Evolutionary conservation across 208 protist genomes (phyloP), one percentile per base, ranked within the genome.

Genomic region (Leishmania lainsoni): DNA sequence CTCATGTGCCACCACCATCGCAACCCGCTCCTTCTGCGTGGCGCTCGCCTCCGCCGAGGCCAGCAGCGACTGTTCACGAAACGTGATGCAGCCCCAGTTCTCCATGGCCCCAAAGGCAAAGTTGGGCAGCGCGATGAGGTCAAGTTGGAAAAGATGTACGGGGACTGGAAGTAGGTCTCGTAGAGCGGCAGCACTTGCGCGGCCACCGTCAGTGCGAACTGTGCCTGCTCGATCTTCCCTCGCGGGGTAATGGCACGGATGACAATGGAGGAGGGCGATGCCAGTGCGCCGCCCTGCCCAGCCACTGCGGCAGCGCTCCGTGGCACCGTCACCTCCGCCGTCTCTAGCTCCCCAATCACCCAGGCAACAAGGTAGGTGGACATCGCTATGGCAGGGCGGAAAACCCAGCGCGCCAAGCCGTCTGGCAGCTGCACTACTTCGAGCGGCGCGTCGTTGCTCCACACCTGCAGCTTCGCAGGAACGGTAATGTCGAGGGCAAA

Each of bases 101-200:
- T 99, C 99, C 98, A 99, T 99, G 39, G 98, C 99, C 29, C 99
- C 99, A 17, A 90, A 87, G 45, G 87, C 89, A 81, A 99, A 99
- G 63, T 99, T 94, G 5, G 97, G 95, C 69, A 99, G 91, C 17
- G 98, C 98, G 59, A 99, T 82, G 63, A 99, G 78, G 87, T 99
- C 99, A 73, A 98, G 78, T 99, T 99, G 5, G 96, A 87, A 45
- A 99, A 87, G 42, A 95, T 87, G 86, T 98, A 99, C n/a, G 86
- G 86, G 39, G 86, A 80, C 39, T 90, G 86, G 81, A 98, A 98
- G 78, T 95, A 95, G 51, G 90, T 56, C 81, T 96, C 94, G 89
- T 95, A 97, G 29, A 94, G 83, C 42, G 88, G 85, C 69, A 99
- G 74, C 39, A 94, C 85, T 66, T 90, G 80, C 35, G 70, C 71